Evolutionary conservation across 1,284 basidiomycete species (phyloP), one percentile per base, ranked within the genome.

Genomic region (Boletus albobrunnescens): DNA sequence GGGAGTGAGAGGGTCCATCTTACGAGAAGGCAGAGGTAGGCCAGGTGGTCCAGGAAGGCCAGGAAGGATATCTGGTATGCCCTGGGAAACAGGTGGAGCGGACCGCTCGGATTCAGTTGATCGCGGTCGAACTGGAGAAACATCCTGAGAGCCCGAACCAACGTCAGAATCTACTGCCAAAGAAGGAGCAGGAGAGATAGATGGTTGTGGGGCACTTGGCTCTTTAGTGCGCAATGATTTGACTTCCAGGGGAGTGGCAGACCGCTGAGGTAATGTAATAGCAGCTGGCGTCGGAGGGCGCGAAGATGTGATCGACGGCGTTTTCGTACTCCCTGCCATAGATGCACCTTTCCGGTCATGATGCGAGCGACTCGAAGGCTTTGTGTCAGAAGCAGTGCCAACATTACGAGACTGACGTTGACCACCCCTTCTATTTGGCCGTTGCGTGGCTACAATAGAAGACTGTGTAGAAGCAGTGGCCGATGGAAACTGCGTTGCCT

Each of bases 31-130:
- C 24, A 71, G 71, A 27, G 75, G 71, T 41, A 88, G 74, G 11
- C 84, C 82, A 5, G 84, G 84, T 20, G 88, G 87, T 4, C 79
- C 81, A 38, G 79, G 71, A 31, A 87, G 75, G 30, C 81, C 78
- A 6, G 77, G 78, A 27, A 78, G 77, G 6, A 70, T 61, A 35
- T 70, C 68, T 28, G 72, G 70, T 53, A 79, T 65, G 31, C 74
- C 76, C 10, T 78, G 76, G 20, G 78, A 75, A 31, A 74, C 50
- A 35, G 64, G 60, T 44, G 65, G 71, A 27, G 63, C 62, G 14
- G 72, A 71, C 37, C 67, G 64, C n/a, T 67, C 58, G 6, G 72
- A 71, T 53, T 71, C 73, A 12, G 72, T 61, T 16, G 77, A 73
- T 28, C 60, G 67, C 3, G 74, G 70, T 51, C 71, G 72, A 41